Evolutionary conservation across 2,329 filamentous ascomycete species (phyloP), one percentile per base, ranked within the genome.

Genomic region (Berkeleyomyces basicola): DNA sequence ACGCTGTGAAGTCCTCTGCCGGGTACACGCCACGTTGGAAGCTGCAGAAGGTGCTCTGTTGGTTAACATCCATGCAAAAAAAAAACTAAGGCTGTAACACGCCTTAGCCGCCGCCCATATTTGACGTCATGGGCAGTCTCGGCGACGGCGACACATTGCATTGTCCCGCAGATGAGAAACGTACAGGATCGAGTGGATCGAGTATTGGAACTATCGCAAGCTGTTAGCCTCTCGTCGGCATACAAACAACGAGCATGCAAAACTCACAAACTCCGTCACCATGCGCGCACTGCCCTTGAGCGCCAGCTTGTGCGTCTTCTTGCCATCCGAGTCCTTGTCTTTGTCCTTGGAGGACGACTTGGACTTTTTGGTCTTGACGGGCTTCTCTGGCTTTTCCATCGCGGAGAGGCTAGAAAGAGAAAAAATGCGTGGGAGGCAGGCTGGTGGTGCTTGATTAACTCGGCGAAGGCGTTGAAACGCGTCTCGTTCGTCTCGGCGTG

Each of bases 1-100:
- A 91, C 87, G 90, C 87, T 68, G 88, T 89, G 72, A 99, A 99
- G 77, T 99, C 93, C 71, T 99, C 93, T 61, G 93, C 90, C 36
- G 93, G 93, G 74, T 99, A 87, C 67, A 87, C 84, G 65, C 84
- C 84, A 70, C 84, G 82, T 74, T 97, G 92, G 75, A 96, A 96
- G 61, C 88, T 92, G 68, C 11, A 14, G 43, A 16, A 9, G 7
- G 9, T 1, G 33, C n/a, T 44, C 23, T 47, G 49, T 62, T 44
- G 58, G 61, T 16, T 31, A 6, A 46, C 23, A 40, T 23, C 14
- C 9, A 43, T 23, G 4, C 55, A 16, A 31, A n/a, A n/a, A 14
- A 7, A 49, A 23, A 10, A 7, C 46, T 23, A 23, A n/a, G 14
- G n/a, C n/a, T 23, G n/a, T 49, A 49, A 49, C 6, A 9, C 46